Conservation (phyloP, 345 rosid species). For the Noccaea caerulescens region DNA sequence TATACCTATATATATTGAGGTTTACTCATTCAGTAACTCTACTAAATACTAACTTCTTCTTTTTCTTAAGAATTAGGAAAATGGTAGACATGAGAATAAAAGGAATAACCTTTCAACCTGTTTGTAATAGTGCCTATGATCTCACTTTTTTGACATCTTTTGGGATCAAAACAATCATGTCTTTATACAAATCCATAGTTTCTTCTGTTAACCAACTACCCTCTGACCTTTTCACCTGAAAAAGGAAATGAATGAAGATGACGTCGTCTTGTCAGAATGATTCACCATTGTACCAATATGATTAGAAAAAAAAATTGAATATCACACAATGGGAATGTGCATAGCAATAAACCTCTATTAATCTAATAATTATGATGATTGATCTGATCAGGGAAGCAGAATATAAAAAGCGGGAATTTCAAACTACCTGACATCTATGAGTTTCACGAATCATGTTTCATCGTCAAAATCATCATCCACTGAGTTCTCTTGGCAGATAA, state of each 20-base stretch:
- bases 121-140: slow-evolving; percentile 27
- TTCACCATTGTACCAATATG: slow-evolving; percentile 18
- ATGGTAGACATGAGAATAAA: slow-evolving; percentile 15
- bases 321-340: neutral
- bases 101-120: slow-evolving; percentile 33
- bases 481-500: slow-evolving; percentile 86
- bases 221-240: slow-evolving; percentile 34
- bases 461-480: slow-evolving; percentile 87
- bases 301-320: neutral
- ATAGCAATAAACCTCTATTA: neutral
- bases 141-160: slow-evolving; percentile 31
- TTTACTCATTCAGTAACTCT: neutral
- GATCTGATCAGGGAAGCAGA: neutral
- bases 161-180: slow-evolving; percentile 31
- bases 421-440: slow-evolving; percentile 55
- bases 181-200: slow-evolving; percentile 35
- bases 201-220: slow-evolving; percentile 29
- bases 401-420: neutral
- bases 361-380: neutral
- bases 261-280: slow-evolving; percentile 19
- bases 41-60: neutral
- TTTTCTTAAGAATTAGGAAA: slow-evolving; percentile 7
- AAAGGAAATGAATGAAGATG: neutral
- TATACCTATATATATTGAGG: neutral
- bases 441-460: slow-evolving; percentile 60